Conservation (phyloP, 2,329 filamentous ascomycete species). For the Beauveria medogensis region DNA sequence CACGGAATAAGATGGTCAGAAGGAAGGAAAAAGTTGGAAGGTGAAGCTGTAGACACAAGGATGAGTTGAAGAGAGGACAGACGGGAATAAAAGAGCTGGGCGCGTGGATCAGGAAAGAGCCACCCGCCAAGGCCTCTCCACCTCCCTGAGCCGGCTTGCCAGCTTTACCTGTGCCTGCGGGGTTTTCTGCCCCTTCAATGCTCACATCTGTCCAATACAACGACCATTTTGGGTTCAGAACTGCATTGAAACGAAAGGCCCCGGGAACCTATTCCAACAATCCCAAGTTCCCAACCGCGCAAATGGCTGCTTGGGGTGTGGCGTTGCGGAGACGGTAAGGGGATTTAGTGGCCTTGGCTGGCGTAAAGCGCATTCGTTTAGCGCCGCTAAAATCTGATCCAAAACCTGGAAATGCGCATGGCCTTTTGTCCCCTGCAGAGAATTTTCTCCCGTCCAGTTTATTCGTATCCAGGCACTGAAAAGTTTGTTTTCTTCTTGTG, state of each 20-base stretch:
- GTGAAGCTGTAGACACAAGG: neutral
- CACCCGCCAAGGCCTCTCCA: neutral
- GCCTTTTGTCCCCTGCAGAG: no score
- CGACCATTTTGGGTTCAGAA: neutral
- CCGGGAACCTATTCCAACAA: neutral
- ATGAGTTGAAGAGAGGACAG: neutral
- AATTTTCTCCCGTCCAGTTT: no score
- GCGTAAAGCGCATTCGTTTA: neutral
- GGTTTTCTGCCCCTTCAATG: neutral
- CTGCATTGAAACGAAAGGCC: neutral
- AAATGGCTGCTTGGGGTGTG: neutral
- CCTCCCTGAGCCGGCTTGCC: neutral
- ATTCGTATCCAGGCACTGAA: no score
- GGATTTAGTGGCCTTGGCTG: neutral
- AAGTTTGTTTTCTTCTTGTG: no score
- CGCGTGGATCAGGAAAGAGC: neutral
- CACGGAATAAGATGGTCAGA: neutral
- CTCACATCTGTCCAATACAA: neutral
- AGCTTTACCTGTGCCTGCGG: neutral
- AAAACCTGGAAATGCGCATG: no score
- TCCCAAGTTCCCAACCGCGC: neutral
- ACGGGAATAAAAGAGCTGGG: conserved; percentile 6
- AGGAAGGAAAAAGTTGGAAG: neutral
- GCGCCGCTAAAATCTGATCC: neutral
- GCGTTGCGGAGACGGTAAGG: conserved; percentile 5